Conservation (phyloP, 768 basidiomycete genomes). For the Tulasnella sp. region DNA sequence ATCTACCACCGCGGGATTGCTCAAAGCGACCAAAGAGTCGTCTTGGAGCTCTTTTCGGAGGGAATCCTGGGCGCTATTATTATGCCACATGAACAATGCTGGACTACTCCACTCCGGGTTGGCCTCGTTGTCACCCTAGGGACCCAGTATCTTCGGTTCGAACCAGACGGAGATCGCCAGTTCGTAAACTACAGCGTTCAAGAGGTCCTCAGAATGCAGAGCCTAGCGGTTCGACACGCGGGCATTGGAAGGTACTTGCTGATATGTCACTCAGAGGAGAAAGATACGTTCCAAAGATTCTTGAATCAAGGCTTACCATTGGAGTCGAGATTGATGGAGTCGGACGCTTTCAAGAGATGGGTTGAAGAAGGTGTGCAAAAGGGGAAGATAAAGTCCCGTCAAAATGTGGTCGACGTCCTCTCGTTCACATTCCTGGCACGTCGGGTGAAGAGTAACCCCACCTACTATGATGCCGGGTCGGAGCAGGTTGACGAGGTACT, state of each 20-base stretch:
- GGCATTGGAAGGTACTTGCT: conserved; percentile 61
- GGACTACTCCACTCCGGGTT: conserved; percentile 86
- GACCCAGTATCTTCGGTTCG: conserved; percentile 60
- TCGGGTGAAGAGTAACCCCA: conserved; percentile 72
- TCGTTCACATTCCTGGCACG: conserved; percentile 77
- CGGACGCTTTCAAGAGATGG: conserved; percentile 28
- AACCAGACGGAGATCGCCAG: conserved; percentile 49
- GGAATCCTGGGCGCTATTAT: conserved; percentile 76
- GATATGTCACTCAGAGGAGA: conserved; percentile 84
- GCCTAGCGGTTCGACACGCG: conserved; percentile 65
- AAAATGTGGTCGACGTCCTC: conserved; percentile 69
- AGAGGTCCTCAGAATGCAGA: conserved; percentile 92
- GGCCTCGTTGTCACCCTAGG: conserved; percentile 84
- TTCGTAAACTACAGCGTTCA: conserved; percentile 73
- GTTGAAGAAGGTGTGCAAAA: conserved; percentile 31
- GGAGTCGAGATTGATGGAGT: conserved; percentile 70
- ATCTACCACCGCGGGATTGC: conserved; percentile 74
- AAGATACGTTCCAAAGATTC: conserved; percentile 76
- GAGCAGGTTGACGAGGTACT: conserved; percentile 51
- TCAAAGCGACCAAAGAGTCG: conserved; percentile 61
- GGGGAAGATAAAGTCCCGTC: conserved; percentile 48
- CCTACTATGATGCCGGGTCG: conserved; percentile 65
- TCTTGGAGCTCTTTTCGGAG: conserved; percentile 76
- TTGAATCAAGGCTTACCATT: conserved; percentile 83
- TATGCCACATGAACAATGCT: conserved; percentile 77